Percentiles rank a stretch among this genome's conserved stretches.
These are phyloP conservation scores for Sporothrix variecibatus DNA, from an alignment of 2,329 filamentous ascomycete species.

Conservation along the genomic window DNA sequence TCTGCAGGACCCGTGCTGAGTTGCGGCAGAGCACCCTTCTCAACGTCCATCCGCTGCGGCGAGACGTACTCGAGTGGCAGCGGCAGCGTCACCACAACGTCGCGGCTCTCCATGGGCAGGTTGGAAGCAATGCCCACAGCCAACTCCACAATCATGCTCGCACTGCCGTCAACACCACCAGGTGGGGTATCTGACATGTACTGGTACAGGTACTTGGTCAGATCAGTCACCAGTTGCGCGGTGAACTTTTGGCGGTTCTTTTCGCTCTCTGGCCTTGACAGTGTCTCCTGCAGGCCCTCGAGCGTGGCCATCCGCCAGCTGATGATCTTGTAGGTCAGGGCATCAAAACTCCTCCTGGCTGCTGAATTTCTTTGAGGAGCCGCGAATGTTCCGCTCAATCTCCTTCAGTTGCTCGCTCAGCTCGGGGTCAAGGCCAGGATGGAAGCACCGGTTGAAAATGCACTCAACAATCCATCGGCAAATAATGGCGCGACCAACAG, in stretches of 20 bases:
- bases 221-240: conserved; percentile 65
- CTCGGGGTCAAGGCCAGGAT: conserved; percentile 76
- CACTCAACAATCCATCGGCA: conserved; percentile 88
- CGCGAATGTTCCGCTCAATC: conserved; percentile 85
- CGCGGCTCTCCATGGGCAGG: conserved; percentile 84
- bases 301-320: conserved; percentile 93
- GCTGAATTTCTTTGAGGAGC: conserved; percentile 69
- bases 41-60: conserved; percentile 79
- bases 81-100: conserved; percentile 85
- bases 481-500: conserved; percentile 85
- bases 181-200: conserved; percentile 77
- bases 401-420: conserved; percentile 79
- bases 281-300: conserved; percentile 76
- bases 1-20: conserved; percentile 50
- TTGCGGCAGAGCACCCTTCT: conserved; percentile 68
- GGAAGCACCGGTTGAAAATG: conserved; percentile 89
- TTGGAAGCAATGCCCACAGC: conserved; percentile 84
- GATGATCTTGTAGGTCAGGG: conserved; percentile 81
- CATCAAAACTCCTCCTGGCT: conserved; percentile 86
- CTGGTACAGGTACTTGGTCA: conserved; percentile 70
- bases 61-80: conserved; percentile 72
- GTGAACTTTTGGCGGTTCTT: conserved; percentile 70
- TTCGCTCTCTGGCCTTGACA: conserved; percentile 65
- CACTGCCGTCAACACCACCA: conserved; percentile 79
- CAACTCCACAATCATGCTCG: conserved; percentile 89